phyloP scores from a whole-genome alignment of 2,329 filamentous ascomycete species.

The Cordyceps tenuipes region DNA sequence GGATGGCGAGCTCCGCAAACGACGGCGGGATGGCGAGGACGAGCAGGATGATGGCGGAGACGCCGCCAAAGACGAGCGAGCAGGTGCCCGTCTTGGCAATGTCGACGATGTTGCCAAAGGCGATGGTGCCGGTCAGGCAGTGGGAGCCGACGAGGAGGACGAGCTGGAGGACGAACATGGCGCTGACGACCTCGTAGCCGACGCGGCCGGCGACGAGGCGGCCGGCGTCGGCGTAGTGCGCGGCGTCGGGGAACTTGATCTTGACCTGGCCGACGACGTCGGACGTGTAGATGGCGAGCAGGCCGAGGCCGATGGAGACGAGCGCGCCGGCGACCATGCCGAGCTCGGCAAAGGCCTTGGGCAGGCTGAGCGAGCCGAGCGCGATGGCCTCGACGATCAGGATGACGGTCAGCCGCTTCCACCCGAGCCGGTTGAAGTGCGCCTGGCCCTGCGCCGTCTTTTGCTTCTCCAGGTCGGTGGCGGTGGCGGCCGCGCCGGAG shows the following conservation, averaged over 20 bases:
- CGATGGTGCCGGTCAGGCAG: constrained; percentile 60
- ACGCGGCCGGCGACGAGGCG: constrained; percentile 50
- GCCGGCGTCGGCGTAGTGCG: constrained; percentile 61
- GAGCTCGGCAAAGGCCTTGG: constrained; percentile 42
- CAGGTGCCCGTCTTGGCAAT: constrained; percentile 33
- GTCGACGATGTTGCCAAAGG: constrained; percentile 55
- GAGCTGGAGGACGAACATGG: constrained; percentile 54
- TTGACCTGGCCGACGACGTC: constrained; percentile 41
- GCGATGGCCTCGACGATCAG: constrained; percentile 51
- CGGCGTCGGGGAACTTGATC: constrained; percentile 45
- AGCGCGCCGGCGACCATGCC: constrained; percentile 45
- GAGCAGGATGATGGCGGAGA: constrained; percentile 38
- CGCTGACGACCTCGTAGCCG: constrained; percentile 54
- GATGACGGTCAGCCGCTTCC: constrained; percentile 48
- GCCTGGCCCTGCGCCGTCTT: constrained; percentile 37
- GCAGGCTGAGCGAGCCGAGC: constrained; percentile 43
- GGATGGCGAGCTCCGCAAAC: constrained; percentile 40
- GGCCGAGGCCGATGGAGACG: constrained; percentile 32
- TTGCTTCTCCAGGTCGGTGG: constrained; percentile 36
- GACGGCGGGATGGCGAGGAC: constrained; percentile 38
- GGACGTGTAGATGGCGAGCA: constrained; percentile 40
- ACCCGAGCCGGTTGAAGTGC: constrained; percentile 45
- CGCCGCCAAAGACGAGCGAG: constrained; percentile 36
- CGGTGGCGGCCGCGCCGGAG: constrained; percentile 12
- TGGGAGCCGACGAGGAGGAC: constrained; percentile 66